Conservation (phyloP, 768 basidiomycete species). For the Mycena galopus region DNA sequence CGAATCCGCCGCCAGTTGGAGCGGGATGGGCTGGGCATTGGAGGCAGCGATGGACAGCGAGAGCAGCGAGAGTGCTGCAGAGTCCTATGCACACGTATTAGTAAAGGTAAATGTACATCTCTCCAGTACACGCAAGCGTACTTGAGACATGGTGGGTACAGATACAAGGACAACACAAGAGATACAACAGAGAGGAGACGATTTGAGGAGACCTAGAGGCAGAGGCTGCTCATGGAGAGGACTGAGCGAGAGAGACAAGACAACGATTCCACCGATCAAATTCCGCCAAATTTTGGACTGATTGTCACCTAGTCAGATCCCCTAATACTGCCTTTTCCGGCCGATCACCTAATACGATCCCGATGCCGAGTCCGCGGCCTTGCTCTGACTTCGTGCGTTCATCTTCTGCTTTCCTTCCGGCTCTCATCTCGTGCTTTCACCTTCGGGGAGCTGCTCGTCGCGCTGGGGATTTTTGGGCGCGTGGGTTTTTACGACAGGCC, state of each 20-base stretch:
- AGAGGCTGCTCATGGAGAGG: conserved; percentile 18
- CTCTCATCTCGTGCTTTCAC: too few relatives aligned
- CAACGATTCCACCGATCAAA: conserved; percentile 13
- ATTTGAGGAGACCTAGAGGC: background rate
- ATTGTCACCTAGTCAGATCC: background rate
- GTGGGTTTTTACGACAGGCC: too few relatives aligned
- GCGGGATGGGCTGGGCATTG: conserved; percentile 61
- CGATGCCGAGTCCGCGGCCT: too few relatives aligned
- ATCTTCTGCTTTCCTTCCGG: too few relatives aligned
- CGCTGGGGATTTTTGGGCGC: too few relatives aligned
- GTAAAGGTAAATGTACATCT: conserved; percentile 11
- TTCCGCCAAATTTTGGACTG: conserved; percentile 27
- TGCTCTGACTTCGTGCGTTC: too few relatives aligned
- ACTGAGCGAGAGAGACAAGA: background rate
- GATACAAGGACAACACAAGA: background rate
- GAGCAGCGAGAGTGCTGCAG: conserved; percentile 62
- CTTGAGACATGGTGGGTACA: conserved; percentile 31
- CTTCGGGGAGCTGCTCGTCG: too few relatives aligned
- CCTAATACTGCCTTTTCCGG: too few relatives aligned
- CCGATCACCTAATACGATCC: too few relatives aligned
- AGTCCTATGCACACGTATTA: conserved; percentile 36
- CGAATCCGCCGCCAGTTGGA: conserved; percentile 28
- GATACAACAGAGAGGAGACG: background rate
- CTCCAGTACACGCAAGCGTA: background rate
- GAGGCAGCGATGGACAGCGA: conserved; percentile 77